Percentiles rank a stretch among this genome's conserved stretches.
These are phyloP conservation scores for Punctularia strigosozonata DNA, from an alignment of 768 basidiomycete species.

Conservation along the genomic window DNA sequence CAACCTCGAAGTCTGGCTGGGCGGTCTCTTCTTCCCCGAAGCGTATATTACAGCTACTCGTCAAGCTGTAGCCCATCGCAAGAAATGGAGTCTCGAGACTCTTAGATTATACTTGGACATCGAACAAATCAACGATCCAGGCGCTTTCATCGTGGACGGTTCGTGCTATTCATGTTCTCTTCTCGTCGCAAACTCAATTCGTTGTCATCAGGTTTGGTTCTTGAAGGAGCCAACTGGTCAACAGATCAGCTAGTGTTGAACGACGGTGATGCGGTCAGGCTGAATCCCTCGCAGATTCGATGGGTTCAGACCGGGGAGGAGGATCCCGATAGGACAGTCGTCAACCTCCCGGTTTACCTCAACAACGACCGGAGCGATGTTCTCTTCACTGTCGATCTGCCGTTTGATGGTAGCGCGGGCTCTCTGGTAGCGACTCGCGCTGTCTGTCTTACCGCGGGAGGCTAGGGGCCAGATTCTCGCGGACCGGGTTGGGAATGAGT, in stretches of 20 bases:
- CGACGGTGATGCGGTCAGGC: constrained; percentile 68
- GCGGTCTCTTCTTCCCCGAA: constrained; percentile 92
- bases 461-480: constrained; percentile 22
- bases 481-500: background rate
- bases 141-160: constrained; percentile 86
- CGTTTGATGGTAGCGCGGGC: constrained; percentile 56
- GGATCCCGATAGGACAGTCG: constrained; percentile 34
- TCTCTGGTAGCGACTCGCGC: constrained; percentile 77
- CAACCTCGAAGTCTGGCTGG: constrained; percentile 81
- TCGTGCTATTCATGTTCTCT: constrained; percentile 15
- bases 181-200: constrained; percentile 3
- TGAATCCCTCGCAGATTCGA: constrained; percentile 74
- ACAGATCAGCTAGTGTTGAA: constrained; percentile 65
- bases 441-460: constrained; percentile 80
- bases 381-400: constrained; percentile 80
- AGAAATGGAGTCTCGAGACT: constrained; percentile 88
- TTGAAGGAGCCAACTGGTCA: constrained; percentile 81
- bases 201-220: constrained; percentile 51
- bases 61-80: constrained; percentile 89
- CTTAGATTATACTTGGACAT: constrained; percentile 71
- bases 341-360: constrained; percentile 87
- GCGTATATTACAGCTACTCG: constrained; percentile 93
- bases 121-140: constrained; percentile 65
- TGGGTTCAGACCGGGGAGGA: constrained; percentile 72
- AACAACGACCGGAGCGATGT: constrained; percentile 85